These are phyloP conservation scores for Candida khao-thaluensis DNA, from an alignment of 805 yeast genomes.

Conservation along the genomic window DNA sequence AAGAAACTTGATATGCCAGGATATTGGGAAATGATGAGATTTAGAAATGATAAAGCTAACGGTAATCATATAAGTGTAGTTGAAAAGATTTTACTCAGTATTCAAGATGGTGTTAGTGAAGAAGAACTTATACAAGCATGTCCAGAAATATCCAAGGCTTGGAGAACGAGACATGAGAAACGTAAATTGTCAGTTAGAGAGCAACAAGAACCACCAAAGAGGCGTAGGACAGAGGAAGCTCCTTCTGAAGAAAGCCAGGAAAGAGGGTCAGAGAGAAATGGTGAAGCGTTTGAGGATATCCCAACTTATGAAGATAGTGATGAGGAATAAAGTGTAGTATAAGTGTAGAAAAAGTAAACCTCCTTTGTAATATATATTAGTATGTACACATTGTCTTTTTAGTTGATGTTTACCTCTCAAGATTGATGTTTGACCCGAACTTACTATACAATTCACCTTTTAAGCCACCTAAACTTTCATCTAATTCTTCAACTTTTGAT, in stretches of 20 bases:
- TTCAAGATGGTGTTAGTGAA: conserved; percentile 79
- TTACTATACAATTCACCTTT: conserved; percentile 80
- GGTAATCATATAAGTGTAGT: conserved; percentile 86
- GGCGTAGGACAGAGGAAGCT: conserved; percentile 17
- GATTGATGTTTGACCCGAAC: conserved; percentile 85
- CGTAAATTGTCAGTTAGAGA: conserved; percentile 17
- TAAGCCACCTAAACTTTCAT: conserved; percentile 54
- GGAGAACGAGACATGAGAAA: conserved; percentile 59
- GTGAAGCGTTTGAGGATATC: conserved; percentile 28
- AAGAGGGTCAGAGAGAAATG: background rate
- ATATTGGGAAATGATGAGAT: conserved; percentile 81
- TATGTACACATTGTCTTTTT: too few species aligned
- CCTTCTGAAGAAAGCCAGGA: conserved; percentile 17
- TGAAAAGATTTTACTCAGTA: conserved; percentile 76
- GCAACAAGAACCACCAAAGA: background rate
- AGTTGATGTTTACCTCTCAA: conserved; percentile 54
- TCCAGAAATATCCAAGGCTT: conserved; percentile 52
- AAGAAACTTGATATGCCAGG: conserved; percentile 55
- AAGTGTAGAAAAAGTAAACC: background rate
- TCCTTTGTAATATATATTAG: conserved; percentile 4
- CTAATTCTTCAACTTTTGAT: conserved; percentile 48
- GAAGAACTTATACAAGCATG: conserved; percentile 68
- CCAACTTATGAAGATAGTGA: conserved; percentile 46
- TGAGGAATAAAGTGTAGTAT: conserved; percentile 18
- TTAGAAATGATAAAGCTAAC: conserved; percentile 87